Percentiles rank a stretch among this genome's conserved stretches.
Evolutionary conservation across 164 flowering plant genomes (phyloP).

Genomic region (Sextonia rubra): DNA sequence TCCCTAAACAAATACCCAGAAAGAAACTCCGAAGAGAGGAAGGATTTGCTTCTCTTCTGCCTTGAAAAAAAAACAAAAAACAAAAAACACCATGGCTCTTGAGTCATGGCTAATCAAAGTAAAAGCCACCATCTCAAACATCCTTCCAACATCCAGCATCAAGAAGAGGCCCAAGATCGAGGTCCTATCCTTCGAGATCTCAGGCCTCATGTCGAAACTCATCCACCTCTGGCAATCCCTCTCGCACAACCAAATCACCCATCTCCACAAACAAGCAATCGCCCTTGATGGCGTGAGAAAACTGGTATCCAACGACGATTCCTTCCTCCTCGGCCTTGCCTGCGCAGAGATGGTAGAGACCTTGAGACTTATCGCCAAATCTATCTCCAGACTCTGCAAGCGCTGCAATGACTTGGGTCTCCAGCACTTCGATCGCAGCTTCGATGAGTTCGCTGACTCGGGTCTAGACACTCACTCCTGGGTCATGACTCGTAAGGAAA

Average conservation of each 20-base stretch:
- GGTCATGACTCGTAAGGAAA: slow-evolving; percentile 48
- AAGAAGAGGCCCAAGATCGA: slow-evolving; percentile 41
- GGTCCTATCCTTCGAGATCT: slow-evolving; percentile 75
- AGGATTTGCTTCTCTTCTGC: background rate
- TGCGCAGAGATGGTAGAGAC: slow-evolving; percentile 67
- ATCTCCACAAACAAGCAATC: slow-evolving; percentile 45
- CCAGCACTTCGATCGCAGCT: slow-evolving; percentile 34
- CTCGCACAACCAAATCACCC: slow-evolving; percentile 47
- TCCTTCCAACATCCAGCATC: slow-evolving; percentile 21
- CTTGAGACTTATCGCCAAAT: slow-evolving; percentile 35
- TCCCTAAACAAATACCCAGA: background rate
- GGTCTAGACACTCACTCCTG: slow-evolving; percentile 51
- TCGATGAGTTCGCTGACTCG: slow-evolving; percentile 51
- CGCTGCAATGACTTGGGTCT: slow-evolving; percentile 39
- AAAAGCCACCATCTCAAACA: slow-evolving; percentile 42
- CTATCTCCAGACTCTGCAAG: slow-evolving; percentile 41
- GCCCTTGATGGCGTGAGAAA: slow-evolving; percentile 72
- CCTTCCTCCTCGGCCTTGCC: slow-evolving; percentile 71
- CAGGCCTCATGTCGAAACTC: slow-evolving; percentile 76
- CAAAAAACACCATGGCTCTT: slow-evolving; percentile 72
- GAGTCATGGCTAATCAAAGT: slow-evolving; percentile 74
- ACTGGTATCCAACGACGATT: slow-evolving; percentile 77
- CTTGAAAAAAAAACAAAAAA: background rate
- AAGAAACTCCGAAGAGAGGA: background rate
- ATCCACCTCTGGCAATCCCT: slow-evolving; percentile 69